Evolutionary conservation across 495 filamentous ascomycete genomes (phyloP), one percentile per base, ranked within the genome.

Genomic region (Penicillium turbatum): DNA sequence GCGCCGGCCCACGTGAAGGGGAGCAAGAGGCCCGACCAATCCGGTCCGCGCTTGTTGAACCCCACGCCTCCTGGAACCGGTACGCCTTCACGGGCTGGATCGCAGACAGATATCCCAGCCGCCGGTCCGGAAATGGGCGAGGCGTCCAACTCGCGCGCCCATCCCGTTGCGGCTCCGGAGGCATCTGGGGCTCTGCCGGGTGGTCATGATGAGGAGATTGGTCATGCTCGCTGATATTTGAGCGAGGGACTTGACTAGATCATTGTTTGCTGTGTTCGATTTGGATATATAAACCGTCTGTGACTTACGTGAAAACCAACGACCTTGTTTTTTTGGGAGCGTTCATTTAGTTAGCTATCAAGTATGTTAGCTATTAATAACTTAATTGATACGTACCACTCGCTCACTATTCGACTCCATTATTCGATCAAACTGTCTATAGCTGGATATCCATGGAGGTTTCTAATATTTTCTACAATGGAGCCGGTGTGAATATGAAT

Each of bases 1-100:
- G 64, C 68, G 0, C 70, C 70, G 12, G 48, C 65, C 6, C 51
- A 54, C 5, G 70, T 67, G 1, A 52, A 56, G 52, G 47, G 50
- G 12, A 66, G 55, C 35, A 69, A 69, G 54, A 37, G 51, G 32
- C 66, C 68, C 3, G 63, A 56, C 10, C 45, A 65, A 13, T 56
- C 60, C 1, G 58, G 60, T 10, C 51, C 53, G 27, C 59, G 60
- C 0, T 43, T 69, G 37, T 31, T 66, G 15, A 36, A 55, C 21
- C 17, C 42, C n/a, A 31, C 40, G 1, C 56, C 54, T 8, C 50
- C 62, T 6, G 40, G n/a, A 24, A 47, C 50, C 5, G 6, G 5
- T 10, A 19, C 34, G 29, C 45, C 45, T 16, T 48, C 45, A 12
- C 49, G 17, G 3, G n/a, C 43, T 48, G 38, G n/a, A 11, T 31